Evolutionary conservation across 805 yeast species (phyloP).

Genomic region (Lipomyces starkeyi): DNA sequence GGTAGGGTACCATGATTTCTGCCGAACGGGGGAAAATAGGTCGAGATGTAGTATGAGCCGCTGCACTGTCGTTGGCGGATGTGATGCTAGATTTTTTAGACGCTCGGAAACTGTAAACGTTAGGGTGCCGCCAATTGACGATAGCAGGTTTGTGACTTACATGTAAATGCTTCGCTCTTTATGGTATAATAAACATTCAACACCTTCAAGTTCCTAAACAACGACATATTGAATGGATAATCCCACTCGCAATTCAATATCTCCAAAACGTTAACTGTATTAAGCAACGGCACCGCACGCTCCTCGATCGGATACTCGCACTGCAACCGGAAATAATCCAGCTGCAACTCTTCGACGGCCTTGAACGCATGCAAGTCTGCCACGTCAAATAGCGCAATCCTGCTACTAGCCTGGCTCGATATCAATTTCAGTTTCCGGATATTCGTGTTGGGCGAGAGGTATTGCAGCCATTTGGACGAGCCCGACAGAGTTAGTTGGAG

Average conservation of each 20-base stretch:
- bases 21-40: conserved; percentile 29
- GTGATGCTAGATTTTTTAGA: conserved; percentile 27
- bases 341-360: conserved; percentile 16
- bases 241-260: conserved; percentile 36
- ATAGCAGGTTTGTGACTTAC: conserved; percentile 1
- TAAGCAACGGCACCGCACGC: conserved; percentile 22
- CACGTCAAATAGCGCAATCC: conserved; percentile 30
- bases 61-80: conserved; percentile 27
- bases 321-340: conserved; percentile 30
- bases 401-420: conserved; percentile 19
- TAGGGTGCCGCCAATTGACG: not conserved
- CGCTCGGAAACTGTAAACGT: conserved; percentile 31
- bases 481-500: conserved; percentile 32
- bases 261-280: conserved; percentile 20
- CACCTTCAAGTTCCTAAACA: conserved; percentile 16
- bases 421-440: conserved; percentile 17
- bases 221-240: conserved; percentile 35
- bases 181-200: conserved; percentile 25
- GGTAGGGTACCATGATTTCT: conserved; percentile 34
- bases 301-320: conserved; percentile 32
- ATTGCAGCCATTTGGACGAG: conserved; percentile 35
- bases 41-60: conserved; percentile 23
- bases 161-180: conserved; percentile 35
- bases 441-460: conserved; percentile 21
- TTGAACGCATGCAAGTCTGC: conserved; percentile 30